phyloP scores from a whole-genome alignment of 495 filamentous ascomycete genomes.

The Xeromyces bisporus region DNA sequence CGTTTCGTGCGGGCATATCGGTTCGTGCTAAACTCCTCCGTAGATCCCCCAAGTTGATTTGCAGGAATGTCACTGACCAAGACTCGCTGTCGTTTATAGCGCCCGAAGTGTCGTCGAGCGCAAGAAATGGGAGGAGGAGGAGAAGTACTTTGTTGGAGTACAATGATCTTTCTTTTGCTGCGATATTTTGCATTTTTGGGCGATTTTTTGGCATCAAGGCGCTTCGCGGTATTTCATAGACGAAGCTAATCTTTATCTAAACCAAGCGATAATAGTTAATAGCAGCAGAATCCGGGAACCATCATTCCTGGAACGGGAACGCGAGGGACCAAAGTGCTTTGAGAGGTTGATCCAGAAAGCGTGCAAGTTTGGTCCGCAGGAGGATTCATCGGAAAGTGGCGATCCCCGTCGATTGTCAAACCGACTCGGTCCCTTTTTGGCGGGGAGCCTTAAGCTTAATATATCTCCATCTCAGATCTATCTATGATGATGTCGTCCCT shows the following conservation, averaged over 20 bases:
- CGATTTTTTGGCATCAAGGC: too few species aligned
- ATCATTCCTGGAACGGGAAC: too few species aligned
- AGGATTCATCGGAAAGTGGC: conserved; percentile 21
- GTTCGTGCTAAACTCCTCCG: conserved; percentile 8
- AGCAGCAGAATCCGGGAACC: too few species aligned
- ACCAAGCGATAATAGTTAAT: too few species aligned
- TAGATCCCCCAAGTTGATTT: conserved; percentile 1
- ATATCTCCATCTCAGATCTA: too few species aligned
- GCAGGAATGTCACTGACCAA: conserved; percentile 5
- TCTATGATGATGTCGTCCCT: too few species aligned
- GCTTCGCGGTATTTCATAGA: too few species aligned
- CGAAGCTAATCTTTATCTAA: too few species aligned
- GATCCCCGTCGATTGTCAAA: conserved; percentile 22
- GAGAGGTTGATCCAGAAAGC: too few species aligned
- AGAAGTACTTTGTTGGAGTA: conserved; percentile 24
- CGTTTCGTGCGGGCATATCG: conserved; percentile 63
- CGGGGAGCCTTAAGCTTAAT: too few species aligned
- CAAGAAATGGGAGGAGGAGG: conserved; percentile 29
- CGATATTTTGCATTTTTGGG: neutral
- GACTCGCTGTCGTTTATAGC: conserved; percentile 6
- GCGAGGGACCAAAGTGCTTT: too few species aligned
- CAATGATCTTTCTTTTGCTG: neutral
- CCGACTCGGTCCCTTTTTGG: neutral
- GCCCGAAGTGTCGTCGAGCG: conserved; percentile 30
- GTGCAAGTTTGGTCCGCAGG: neutral